Conservation (phyloP, 768 basidiomycete species). For the Sarcodon sp. region DNA sequence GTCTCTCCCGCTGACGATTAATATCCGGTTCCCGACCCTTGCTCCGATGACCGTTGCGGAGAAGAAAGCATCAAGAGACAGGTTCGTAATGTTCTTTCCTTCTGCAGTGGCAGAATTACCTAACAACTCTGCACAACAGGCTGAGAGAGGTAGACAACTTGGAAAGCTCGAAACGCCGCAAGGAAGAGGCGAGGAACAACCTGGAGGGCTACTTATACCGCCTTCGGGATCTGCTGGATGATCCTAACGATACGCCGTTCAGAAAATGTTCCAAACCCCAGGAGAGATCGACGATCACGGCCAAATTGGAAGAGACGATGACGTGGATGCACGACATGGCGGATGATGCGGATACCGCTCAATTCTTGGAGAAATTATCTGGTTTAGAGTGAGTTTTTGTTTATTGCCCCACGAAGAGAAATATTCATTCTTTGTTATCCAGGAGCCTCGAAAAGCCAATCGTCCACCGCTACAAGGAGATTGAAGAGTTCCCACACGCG, state of each 20-base stretch:
- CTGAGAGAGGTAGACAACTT: constrained; percentile 67
- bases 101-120: neutral
- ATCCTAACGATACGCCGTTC: constrained; percentile 61
- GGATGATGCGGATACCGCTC: constrained; percentile 68
- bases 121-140: constrained; percentile 23
- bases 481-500: constrained; percentile 70
- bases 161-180: constrained; percentile 62
- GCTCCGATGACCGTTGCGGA: constrained; percentile 67
- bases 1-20: constrained; percentile 57
- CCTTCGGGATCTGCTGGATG: constrained; percentile 68
- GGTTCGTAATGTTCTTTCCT: constrained; percentile 31
- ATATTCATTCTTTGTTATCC: neutral
- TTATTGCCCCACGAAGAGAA: neutral
- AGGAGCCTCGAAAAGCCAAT: constrained; percentile 75
- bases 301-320: constrained; percentile 61
- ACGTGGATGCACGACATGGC: constrained; percentile 78
- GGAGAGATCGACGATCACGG: constrained; percentile 57
- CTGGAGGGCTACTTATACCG: constrained; percentile 93
- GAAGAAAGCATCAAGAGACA: constrained; percentile 59
- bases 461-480: constrained; percentile 81
- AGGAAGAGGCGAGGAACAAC: constrained; percentile 83
- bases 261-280: constrained; percentile 66
- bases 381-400: constrained; percentile 64
- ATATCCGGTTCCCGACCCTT: constrained; percentile 48
- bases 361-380: constrained; percentile 63